Base-by-base conservation (phyloP, 2,329 filamentous ascomycete species). In the Trichoderma brevicompactum region DNA sequence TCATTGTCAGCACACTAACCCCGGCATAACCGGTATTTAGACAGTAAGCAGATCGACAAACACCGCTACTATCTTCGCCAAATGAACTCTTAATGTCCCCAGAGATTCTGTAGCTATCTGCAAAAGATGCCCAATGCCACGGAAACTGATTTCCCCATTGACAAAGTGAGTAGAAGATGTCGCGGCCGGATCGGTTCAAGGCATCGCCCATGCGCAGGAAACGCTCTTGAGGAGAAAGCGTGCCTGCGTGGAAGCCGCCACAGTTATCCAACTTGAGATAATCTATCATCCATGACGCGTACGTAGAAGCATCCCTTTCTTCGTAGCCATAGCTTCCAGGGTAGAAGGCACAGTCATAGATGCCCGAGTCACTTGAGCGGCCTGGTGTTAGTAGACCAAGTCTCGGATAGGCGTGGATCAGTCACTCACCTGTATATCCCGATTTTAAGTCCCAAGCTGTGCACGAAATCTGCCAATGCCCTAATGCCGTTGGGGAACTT, bases 131-230 rank as follows among this genome's bases (percentile, higher is more conserved):
- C 46, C 46, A 49, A 32, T 49, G 46, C 46, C 46, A 49, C 12
- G 46, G 46, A 32, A 49, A 49, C 46, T 49, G 46, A n/a, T 49
- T 49, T 32, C 46, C 46, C 46, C 46, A 49, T 49, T 49, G 46
- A 1, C 46, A 49, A n/a, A 49, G 23, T 12, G 46, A 49, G 46
- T 49, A 49, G 46, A 49, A 28, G 23, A 49, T 49, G 12, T 28
- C 46, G 46, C 46, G 46, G 46, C 46, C 46, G 28, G 46, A 49
- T 32, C 46, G 46, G 46, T 49, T 49, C 12, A 49, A 49, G 3
- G 46, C 46, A 15, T 49, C 46, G 23, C 46, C 46, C 46, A 49
- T 49, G 23, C 46, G 23, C 23, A 49, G 23, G 46, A 49, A 49
- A 32, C 46, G 46, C 23, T 49, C 46, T 32, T 49, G 46, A 49